Percentiles rank a stretch among this genome's conserved stretches.
Conservation (phyloP, 768 basidiomycete species). For the Rhizopogon vinicolor region DNA sequence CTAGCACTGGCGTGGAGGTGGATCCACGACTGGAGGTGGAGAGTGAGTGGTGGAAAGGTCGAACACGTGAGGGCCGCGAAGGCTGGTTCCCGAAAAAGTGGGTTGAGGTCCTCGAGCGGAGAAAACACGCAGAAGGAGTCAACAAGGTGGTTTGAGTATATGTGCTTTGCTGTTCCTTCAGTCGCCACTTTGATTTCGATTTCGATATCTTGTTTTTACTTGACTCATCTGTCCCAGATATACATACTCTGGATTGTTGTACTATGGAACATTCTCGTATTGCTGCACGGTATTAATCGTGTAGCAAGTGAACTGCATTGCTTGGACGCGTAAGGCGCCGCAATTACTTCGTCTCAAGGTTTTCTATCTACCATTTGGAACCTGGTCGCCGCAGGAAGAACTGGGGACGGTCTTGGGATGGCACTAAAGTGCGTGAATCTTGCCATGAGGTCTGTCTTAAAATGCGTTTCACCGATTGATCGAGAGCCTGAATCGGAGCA, state of each 20-base stretch:
- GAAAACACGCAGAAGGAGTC: conserved; percentile 27
- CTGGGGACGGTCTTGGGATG: too few relatives aligned
- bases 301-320: not conserved
- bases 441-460: not conserved
- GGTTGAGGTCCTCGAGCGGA: conserved; percentile 67
- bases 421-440: too few relatives aligned
- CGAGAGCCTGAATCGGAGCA: not conserved
- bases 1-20: conserved; percentile 60
- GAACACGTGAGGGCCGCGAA: conserved; percentile 85
- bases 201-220: not conserved
- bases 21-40: conserved; percentile 56
- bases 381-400: too few relatives aligned
- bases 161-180: not conserved
- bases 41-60: conserved; percentile 92
- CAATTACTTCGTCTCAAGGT: too few relatives aligned
- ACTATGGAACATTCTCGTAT: too few relatives aligned
- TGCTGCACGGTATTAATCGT: not conserved
- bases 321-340: too few relatives aligned
- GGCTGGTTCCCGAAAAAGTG: conserved; percentile 95
- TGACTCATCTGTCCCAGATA: not conserved
- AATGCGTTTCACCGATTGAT: not conserved
- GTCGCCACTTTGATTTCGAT: not conserved
- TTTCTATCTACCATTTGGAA: too few relatives aligned
- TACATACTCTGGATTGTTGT: not conserved
- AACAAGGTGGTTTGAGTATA: conserved; percentile 36